phyloP scores from a whole-genome alignment of 2,329 filamentous ascomycete species.

The Xylariaceae sp. region DNA sequence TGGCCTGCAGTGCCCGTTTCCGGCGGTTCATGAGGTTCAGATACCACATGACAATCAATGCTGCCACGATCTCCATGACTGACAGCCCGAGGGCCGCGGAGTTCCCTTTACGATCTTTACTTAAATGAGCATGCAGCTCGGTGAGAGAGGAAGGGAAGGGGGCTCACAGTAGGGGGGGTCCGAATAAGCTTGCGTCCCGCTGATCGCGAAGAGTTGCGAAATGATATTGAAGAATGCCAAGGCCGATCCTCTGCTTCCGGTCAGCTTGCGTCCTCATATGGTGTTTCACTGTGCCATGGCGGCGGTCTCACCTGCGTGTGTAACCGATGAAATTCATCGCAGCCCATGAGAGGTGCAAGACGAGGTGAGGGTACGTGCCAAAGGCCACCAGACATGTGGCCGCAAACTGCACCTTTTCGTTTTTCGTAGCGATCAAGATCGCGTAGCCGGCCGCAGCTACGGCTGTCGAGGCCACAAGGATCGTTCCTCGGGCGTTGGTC shows the following conservation, averaged over 20 bases:
- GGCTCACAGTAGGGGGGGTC: constrained; percentile 19
- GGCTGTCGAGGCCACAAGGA: constrained; percentile 9
- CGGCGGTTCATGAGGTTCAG: constrained; percentile 13
- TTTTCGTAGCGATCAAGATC: constrained; percentile 14
- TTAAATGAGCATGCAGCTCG: constrained; percentile 3
- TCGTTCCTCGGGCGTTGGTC: constrained; percentile 14
- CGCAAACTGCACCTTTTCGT: constrained; percentile 15
- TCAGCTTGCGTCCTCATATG: neutral
- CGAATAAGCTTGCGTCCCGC: constrained; percentile 19
- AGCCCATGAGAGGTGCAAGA: constrained; percentile 19
- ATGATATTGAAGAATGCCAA: constrained; percentile 18
- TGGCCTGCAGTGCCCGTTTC: constrained; percentile 12
- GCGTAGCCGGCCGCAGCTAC: constrained; percentile 15
- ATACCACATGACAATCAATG: constrained; percentile 11
- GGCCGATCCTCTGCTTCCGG: constrained; percentile 12
- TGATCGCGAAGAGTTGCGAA: constrained; percentile 17
- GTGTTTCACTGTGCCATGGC: too few species aligned
- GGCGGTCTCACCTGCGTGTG: constrained; percentile 13
- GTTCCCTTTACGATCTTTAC: constrained; percentile 15
- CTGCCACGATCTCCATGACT: constrained; percentile 11
- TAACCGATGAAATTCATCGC: constrained; percentile 23
- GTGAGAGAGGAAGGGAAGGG: neutral
- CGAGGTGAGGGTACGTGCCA: constrained; percentile 15
- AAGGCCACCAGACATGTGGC: constrained; percentile 20
- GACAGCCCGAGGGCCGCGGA: constrained; percentile 12